These are phyloP conservation scores for Coprinopsis strossmayeri DNA, from an alignment of 768 basidiomycete genomes.

Conservation along the genomic window DNA sequence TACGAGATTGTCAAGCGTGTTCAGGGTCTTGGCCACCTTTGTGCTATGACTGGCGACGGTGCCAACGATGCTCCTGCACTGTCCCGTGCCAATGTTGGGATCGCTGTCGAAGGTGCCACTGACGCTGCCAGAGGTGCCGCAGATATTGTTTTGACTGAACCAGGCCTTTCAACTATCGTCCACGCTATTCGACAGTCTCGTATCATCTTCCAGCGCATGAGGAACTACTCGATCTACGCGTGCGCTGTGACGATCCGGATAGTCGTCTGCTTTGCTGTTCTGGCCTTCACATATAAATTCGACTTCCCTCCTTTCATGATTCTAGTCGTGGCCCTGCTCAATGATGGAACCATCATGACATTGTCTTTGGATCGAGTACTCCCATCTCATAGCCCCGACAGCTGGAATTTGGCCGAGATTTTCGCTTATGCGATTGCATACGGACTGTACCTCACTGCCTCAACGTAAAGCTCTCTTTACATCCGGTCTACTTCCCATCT, in stretches of 20 bases:
- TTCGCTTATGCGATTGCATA: slow-evolving; percentile 95
- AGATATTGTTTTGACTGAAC: slow-evolving; percentile 96
- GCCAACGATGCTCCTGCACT: slow-evolving; percentile 98
- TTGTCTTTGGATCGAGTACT: slow-evolving; percentile 93
- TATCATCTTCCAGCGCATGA: slow-evolving; percentile 99
- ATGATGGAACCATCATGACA: slow-evolving; percentile 99
- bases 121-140: slow-evolving; percentile 98
- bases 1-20: slow-evolving; percentile 99
- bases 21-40: slow-evolving; percentile 91
- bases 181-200: slow-evolving; percentile 98
- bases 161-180: slow-evolving; percentile 97
- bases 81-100: slow-evolving; percentile 98
- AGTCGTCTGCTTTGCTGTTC: slow-evolving; percentile 93
- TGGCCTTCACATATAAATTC: slow-evolving; percentile 94
- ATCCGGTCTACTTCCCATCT: slow-evolving; percentile 10
- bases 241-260: slow-evolving; percentile 98
- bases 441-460: slow-evolving; percentile 86
- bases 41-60: slow-evolving; percentile 99
- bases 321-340: slow-evolving; percentile 92
- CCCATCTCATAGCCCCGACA: slow-evolving; percentile 87
- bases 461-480: slow-evolving; percentile 56
- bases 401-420: slow-evolving; percentile 95
- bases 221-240: slow-evolving; percentile 97
- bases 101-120: slow-evolving; percentile 98
- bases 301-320: slow-evolving; percentile 99